Evolutionary conservation across 2,329 filamentous ascomycete genomes (phyloP), one percentile per base, ranked within the genome.

Genomic region (Penicillium expansum): DNA sequence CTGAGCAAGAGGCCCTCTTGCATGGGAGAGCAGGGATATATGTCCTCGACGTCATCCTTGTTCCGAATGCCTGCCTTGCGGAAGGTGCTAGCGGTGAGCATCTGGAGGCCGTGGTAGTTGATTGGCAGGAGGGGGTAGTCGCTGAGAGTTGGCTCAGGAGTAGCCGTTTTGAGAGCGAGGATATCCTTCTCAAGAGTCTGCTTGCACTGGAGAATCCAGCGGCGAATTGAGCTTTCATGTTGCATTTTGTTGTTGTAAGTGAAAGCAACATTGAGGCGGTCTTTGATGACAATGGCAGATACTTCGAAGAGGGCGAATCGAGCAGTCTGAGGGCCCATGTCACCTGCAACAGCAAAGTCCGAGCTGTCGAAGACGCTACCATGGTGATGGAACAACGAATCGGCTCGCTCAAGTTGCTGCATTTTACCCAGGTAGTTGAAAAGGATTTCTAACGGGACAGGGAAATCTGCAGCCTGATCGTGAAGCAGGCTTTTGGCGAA

Each of bases 241-340:
- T 67, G 68, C 77, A 81, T 81, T 33, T 76, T 64, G 8, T 72
- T 66, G 59, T 82, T 82, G 67, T 78, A 81, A 0, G 77, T 78
- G 61, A 82, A 82, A 0, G 77, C 77, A 20, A 82, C 74, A 33
- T 77, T 77, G 20, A 83, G 69, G 16, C 69, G 70, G 0, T 77
- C 79, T 43, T 78, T 74, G 20, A 77, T 73, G 8, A 82, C 71
- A 24, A 80, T 77, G 0, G 80, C 80, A 1, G 79, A 77, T 5
- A 82, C 75, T 55, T 83, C 81, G 50, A 83, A 79, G 0, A 83
- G 74, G 1, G 76, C 77, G 58, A 80, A 79, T 1, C 79, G 74
- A 24, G 73, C 72, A 4, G 78, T 78, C 10, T 73, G 62, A 16
- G 71, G 67, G 4, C 77, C 78, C 62, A 79, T 77, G 57, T 80